phyloP scores from a whole-genome alignment of 108 stramenopile species.

The Hondaea fermentalgiana region DNA sequence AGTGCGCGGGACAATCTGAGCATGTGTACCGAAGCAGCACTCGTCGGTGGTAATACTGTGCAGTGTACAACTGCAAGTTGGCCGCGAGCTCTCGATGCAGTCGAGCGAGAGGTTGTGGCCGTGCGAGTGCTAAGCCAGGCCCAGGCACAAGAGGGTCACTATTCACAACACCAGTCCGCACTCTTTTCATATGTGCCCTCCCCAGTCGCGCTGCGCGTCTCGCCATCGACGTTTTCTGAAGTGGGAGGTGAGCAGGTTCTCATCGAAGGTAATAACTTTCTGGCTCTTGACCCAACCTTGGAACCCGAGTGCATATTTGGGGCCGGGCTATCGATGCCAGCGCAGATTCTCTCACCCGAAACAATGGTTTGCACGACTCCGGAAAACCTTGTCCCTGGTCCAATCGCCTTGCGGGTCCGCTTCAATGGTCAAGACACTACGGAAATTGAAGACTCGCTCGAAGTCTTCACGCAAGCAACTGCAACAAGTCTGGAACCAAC shows the following conservation, averaged over 20 bases:
- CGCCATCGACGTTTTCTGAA: background rate
- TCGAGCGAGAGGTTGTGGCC: too few relatives aligned
- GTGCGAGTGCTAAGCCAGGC: too few relatives aligned
- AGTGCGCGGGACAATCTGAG: background rate
- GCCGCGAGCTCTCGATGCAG: too few relatives aligned
- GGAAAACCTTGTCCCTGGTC: background rate
- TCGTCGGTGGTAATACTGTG: too few relatives aligned
- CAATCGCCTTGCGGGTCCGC: background rate
- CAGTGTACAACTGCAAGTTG: too few relatives aligned
- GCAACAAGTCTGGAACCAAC: background rate
- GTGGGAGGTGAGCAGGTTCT: background rate
- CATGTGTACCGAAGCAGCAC: too few relatives aligned
- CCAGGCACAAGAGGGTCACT: too few relatives aligned
- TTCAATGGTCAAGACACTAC: background rate
- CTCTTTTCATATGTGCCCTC: background rate
- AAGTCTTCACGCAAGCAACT: background rate
- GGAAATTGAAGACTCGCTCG: background rate
- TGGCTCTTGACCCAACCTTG: background rate
- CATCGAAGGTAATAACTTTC: background rate
- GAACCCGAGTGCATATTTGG: background rate
- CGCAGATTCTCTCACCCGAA: background rate
- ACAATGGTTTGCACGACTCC: background rate
- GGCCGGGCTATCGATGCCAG: background rate
- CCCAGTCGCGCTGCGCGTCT: background rate
- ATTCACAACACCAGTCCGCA: background rate